These are phyloP conservation scores for Boletus rufocinnamomeus DNA, from an alignment of 768 basidiomycete species.

Conservation along the genomic window DNA sequence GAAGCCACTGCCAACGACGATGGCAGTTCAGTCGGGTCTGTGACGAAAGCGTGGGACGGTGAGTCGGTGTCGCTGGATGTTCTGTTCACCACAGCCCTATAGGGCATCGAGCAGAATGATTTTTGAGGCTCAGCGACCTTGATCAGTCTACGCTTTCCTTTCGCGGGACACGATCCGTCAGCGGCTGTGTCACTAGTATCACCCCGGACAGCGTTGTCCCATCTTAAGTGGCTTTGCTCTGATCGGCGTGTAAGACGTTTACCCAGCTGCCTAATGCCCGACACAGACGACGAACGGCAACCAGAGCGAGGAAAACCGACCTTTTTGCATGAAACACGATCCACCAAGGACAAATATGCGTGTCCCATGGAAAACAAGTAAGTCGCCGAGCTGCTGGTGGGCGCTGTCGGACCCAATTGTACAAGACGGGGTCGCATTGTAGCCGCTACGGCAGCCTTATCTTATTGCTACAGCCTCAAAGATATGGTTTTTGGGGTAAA, in stretches of 20 bases:
- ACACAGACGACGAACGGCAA: background rate
- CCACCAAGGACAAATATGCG: too few relatives aligned
- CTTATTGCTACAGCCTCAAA: background rate
- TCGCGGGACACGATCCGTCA: background rate
- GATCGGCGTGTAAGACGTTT: too few relatives aligned
- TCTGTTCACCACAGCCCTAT: background rate
- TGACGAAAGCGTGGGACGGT: background rate
- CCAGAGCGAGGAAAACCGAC: background rate
- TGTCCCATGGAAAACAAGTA: background rate
- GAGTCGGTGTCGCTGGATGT: background rate
- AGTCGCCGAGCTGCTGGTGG: background rate
- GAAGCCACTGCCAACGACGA: background rate
- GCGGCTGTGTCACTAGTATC: too few relatives aligned
- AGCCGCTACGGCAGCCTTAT: background rate
- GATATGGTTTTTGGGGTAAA: background rate
- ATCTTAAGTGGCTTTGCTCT: background rate
- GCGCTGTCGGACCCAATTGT: background rate
- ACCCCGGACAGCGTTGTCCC: background rate
- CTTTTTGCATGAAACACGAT: background rate
- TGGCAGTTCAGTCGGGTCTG: background rate
- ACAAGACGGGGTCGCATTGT: background rate
- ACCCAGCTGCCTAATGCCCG: background rate
- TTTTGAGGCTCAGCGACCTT: conserved; percentile 1
- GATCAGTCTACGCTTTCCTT: background rate
- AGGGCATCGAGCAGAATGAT: background rate